Evolutionary conservation across 140 eudicot species (phyloP).

Genomic region (Anethum foeniculum): DNA sequence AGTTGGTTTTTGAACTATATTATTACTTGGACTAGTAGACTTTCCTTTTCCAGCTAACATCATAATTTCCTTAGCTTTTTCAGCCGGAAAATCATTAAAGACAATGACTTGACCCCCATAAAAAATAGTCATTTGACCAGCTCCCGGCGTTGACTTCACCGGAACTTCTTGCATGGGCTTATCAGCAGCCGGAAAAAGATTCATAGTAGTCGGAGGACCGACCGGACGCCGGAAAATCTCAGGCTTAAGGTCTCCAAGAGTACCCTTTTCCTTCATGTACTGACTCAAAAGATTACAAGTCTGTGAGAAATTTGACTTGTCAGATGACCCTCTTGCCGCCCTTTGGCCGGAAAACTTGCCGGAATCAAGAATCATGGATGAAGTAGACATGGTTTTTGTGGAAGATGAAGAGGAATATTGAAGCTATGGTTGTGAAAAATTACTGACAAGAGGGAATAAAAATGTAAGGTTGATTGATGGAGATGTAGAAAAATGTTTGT

Average conservation of each 20-base stretch:
- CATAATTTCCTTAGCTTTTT: slow-evolving; percentile 72
- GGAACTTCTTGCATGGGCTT: background rate
- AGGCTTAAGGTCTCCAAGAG: slow-evolving; percentile 44
- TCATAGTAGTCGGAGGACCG: slow-evolving; percentile 35
- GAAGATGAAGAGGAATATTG: background rate
- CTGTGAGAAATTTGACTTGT: slow-evolving; percentile 52
- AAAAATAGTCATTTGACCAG: slow-evolving; percentile 70
- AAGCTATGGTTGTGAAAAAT: background rate
- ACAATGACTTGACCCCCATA: slow-evolving; percentile 78
- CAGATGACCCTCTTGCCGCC: slow-evolving; percentile 24
- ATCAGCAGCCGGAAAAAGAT: slow-evolving; percentile 44
- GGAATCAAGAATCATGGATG: slow-evolving; percentile 63
- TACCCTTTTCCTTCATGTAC: slow-evolving; percentile 73
- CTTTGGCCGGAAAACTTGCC: slow-evolving; percentile 56
- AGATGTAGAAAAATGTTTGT: background rate
- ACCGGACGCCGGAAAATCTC: slow-evolving; percentile 4
- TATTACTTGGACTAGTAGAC: slow-evolving; percentile 13
- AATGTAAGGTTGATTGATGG: background rate
- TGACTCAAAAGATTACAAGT: slow-evolving; percentile 72
- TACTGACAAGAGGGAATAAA: background rate
- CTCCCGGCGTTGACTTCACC: slow-evolving; percentile 14
- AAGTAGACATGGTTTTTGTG: slow-evolving; percentile 23
- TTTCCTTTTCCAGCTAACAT: slow-evolving; percentile 44
- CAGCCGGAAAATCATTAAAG: slow-evolving; percentile 70
- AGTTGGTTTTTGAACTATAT: slow-evolving; percentile 20